Evolutionary conservation across 2,329 filamentous ascomycete genomes (phyloP).

Genomic region (Venturia oleaginea): DNA sequence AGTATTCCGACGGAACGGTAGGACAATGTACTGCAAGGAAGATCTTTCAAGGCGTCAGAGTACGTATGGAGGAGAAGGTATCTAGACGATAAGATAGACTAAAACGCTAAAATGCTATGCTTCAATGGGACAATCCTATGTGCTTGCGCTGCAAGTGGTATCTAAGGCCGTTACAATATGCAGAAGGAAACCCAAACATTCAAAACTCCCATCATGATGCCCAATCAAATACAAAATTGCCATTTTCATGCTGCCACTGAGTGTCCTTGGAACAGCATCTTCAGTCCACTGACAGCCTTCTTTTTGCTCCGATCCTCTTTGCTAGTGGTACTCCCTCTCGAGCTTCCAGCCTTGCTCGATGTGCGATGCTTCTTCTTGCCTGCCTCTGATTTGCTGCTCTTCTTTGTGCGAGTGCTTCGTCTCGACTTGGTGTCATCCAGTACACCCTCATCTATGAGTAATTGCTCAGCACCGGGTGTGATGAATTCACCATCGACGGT

Average conservation of each 20-base stretch:
- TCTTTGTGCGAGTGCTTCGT: neutral
- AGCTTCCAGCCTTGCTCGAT: neutral
- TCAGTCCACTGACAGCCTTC: slow-evolving; percentile 8
- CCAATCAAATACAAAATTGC: neutral
- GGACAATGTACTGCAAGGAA: too few species aligned
- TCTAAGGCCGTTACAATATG: neutral
- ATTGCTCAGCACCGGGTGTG: slow-evolving; percentile 46
- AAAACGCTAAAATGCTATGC: slow-evolving; percentile 3
- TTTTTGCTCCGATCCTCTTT: slow-evolving; percentile 3
- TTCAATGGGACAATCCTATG: neutral
- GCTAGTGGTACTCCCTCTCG: neutral
- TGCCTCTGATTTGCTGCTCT: slow-evolving; percentile 3
- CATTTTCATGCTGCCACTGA: neutral
- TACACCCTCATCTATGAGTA: slow-evolving; percentile 39
- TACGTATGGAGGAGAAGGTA: neutral
- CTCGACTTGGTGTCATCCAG: slow-evolving; percentile 25
- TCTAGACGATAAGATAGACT: neutral
- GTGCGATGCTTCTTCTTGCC: slow-evolving; percentile 1
- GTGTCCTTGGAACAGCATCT: slow-evolving; percentile 2
- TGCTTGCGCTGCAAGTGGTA: neutral
- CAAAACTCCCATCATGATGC: neutral
- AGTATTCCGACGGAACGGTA: too few species aligned
- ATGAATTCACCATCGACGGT: slow-evolving; percentile 59
- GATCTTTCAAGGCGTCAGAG: neutral
- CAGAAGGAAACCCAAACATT: neutral